Evolutionary conservation across 2,329 filamentous ascomycete genomes (phyloP).

Genomic region (Aspergillus sp.): DNA sequence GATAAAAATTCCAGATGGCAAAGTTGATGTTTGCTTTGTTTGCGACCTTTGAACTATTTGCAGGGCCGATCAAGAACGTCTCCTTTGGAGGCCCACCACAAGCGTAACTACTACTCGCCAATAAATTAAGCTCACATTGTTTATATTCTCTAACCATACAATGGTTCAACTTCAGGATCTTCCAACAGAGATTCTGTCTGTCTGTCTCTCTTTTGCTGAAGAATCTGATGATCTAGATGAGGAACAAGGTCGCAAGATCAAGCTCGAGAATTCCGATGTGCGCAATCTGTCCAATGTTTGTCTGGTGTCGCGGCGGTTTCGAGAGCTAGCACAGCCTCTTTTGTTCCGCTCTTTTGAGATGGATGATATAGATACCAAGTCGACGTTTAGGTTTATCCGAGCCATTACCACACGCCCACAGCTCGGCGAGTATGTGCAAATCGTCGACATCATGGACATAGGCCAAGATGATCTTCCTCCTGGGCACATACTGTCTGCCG

Average conservation of each 20-base stretch:
- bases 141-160: background rate
- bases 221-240: background rate
- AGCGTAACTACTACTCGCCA: too few species aligned
- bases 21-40: too few species aligned
- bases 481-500: background rate
- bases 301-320: conserved; percentile 14
- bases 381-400: conserved; percentile 8
- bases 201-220: conserved; percentile 9
- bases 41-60: too few species aligned
- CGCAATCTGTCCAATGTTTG: conserved; percentile 11
- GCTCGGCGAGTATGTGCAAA: conserved; percentile 12
- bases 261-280: background rate
- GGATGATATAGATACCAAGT: conserved; percentile 4
- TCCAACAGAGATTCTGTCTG: conserved; percentile 14
- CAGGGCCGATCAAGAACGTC: too few species aligned
- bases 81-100: too few species aligned
- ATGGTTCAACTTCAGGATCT: conserved; percentile 15
- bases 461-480: background rate
- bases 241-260: background rate
- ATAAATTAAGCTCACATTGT: too few species aligned
- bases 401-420: conserved; percentile 12
- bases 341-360: conserved; percentile 10
- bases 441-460: conserved; percentile 4
- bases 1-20: too few species aligned
- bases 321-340: conserved; percentile 18